Percentiles rank a stretch among this genome's conserved stretches.
Evolutionary conservation across 176 grass and related monocot species (phyloP).

Genomic region (Bonia amplexicaulis): DNA sequence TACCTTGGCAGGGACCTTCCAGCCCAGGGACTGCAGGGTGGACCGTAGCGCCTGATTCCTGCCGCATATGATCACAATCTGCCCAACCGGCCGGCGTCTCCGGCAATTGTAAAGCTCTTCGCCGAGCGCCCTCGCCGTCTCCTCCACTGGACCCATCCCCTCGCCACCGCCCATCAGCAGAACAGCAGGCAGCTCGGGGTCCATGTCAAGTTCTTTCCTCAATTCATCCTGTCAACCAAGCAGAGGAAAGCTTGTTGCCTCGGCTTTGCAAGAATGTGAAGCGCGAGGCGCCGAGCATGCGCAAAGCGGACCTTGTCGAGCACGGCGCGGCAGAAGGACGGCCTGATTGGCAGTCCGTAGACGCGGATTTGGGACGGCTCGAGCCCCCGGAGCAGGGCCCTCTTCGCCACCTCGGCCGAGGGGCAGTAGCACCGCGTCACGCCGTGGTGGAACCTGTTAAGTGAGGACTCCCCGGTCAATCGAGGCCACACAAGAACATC

Average conservation of each 20-base stretch:
- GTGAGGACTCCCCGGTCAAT: not conserved
- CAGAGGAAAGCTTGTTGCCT: not conserved
- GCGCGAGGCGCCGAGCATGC: not conserved
- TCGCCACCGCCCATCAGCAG: slow-evolving; percentile 85
- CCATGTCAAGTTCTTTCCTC: slow-evolving; percentile 58
- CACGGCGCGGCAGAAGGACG: slow-evolving; percentile 76
- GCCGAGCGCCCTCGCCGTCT: slow-evolving; percentile 59
- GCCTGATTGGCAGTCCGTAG: slow-evolving; percentile 73
- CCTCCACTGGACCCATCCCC: slow-evolving; percentile 76
- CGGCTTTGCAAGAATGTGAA: not conserved
- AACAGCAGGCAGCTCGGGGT: slow-evolving; percentile 61
- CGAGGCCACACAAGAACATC: not conserved
- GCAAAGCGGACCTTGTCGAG: slow-evolving; percentile 49
- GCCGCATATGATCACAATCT: slow-evolving; percentile 71
- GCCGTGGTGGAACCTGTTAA: slow-evolving; percentile 65
- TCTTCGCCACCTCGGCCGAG: slow-evolving; percentile 62
- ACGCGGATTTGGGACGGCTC: slow-evolving; percentile 61
- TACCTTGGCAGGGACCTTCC: slow-evolving; percentile 85
- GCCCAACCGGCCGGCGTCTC: slow-evolving; percentile 37
- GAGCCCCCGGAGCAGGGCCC: slow-evolving; percentile 56
- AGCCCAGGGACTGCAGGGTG: slow-evolving; percentile 31
- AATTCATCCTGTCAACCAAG: slow-evolving; percentile 48
- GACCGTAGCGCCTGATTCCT: slow-evolving; percentile 55
- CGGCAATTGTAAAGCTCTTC: slow-evolving; percentile 50
- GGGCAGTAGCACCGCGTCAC: slow-evolving; percentile 92